These are phyloP conservation scores for Populus tremula DNA, from an alignment of 345 rosid species.

Conservation along the genomic window DNA sequence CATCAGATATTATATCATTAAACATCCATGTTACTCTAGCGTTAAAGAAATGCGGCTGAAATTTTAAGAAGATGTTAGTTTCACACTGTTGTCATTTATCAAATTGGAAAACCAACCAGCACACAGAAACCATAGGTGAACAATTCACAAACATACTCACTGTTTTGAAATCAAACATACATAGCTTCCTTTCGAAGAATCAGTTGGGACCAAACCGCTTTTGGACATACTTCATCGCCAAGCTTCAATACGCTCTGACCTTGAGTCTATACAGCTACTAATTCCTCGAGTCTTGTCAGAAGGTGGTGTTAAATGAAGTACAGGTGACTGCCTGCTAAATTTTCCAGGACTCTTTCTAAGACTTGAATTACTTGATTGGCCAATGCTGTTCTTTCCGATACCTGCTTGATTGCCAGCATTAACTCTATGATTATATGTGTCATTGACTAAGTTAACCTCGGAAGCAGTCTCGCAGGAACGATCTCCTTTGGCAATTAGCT, in stretches of 20 bases:
- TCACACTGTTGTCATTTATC: neutral
- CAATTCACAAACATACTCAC: conserved; percentile 17
- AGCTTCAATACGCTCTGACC: conserved; percentile 52
- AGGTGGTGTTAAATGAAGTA: conserved; percentile 28
- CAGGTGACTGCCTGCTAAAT: conserved; percentile 29
- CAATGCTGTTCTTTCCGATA: conserved; percentile 25
- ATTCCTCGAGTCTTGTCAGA: conserved; percentile 42
- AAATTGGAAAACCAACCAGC: conserved; percentile 24
- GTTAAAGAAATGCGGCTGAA: conserved; percentile 2
- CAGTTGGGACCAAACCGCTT: neutral
- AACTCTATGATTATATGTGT: conserved; percentile 17
- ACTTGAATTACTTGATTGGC: conserved; percentile 42
- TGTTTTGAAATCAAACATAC: conserved; percentile 14
- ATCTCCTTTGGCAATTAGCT: conserved; percentile 13
- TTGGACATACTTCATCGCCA: conserved; percentile 35
- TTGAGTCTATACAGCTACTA: conserved; percentile 55
- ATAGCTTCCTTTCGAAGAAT: neutral
- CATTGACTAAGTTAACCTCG: conserved; percentile 10
- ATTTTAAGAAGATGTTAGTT: conserved; percentile 24
- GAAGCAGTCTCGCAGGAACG: conserved; percentile 15
- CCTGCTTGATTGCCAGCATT: conserved; percentile 11
- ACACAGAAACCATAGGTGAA: conserved; percentile 26
- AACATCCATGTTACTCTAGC: conserved; percentile 12
- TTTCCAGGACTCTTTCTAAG: conserved; percentile 27
- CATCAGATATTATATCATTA: neutral